A percentile compares a stretch with the other conserved stretches of the same genome.
These are phyloP conservation scores for Metarhizium rileyi DNA, from an alignment of 2,329 filamentous ascomycete genomes.

Conservation along the genomic window DNA sequence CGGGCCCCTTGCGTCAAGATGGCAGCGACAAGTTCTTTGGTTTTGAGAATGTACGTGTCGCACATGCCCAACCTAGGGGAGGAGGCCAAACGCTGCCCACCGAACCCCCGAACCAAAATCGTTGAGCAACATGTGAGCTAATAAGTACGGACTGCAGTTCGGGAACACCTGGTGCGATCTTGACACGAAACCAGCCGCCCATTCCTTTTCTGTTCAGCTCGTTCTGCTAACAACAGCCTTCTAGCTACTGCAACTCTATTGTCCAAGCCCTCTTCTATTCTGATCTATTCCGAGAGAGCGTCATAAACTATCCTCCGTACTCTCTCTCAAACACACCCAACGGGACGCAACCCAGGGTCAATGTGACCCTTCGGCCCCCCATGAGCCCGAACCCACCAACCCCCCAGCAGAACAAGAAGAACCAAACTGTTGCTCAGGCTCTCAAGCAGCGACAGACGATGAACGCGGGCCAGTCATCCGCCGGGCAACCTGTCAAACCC, in stretches of 20 bases:
- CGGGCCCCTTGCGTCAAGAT: constrained; percentile 71
- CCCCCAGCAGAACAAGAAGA: constrained; percentile 37
- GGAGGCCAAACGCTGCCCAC: not conserved
- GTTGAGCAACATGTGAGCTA: not conserved
- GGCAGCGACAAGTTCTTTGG: constrained; percentile 98
- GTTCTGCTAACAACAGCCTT: not conserved
- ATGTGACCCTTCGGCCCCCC: constrained; percentile 51
- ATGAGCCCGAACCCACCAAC: constrained; percentile 36
- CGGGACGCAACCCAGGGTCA: constrained; percentile 43
- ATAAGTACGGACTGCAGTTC: constrained; percentile 48
- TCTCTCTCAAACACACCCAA: constrained; percentile 62
- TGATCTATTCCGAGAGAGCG: constrained; percentile 82
- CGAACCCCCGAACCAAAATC: constrained; percentile 26
- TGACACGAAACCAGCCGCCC: constrained; percentile 49
- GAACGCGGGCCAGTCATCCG: constrained; percentile 43
- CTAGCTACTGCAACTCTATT: constrained; percentile 96
- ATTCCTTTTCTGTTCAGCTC: not conserved
- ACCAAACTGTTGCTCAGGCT: constrained; percentile 44
- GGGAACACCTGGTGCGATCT: constrained; percentile 93
- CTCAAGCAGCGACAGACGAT: constrained; percentile 46
- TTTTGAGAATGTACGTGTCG: constrained; percentile 78
- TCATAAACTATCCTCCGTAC: constrained; percentile 78
- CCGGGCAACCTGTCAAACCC: constrained; percentile 51
- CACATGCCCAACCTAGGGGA: not conserved
- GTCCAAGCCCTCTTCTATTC: constrained; percentile 96